Percentiles rank a stretch among this genome's conserved stretches.
Evolutionary conservation across 306 rosid genomes (phyloP).

Genomic region (Hylodesmum podocarpum): DNA sequence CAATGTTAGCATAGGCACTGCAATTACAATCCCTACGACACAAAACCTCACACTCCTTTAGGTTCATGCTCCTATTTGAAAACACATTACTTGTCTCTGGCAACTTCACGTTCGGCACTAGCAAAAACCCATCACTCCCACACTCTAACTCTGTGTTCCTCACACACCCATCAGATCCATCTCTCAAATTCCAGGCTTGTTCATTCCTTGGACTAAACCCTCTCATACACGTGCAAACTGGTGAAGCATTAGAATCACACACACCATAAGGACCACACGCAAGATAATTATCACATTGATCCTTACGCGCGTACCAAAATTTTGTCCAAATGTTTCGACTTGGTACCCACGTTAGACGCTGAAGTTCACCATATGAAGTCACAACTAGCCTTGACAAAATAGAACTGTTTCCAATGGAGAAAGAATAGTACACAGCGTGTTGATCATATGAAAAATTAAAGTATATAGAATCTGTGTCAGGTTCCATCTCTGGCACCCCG

Average conservation of each 20-base stretch:
- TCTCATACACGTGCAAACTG: conserved; percentile 58
- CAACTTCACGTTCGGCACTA: conserved; percentile 47
- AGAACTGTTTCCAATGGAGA: conserved; percentile 3
- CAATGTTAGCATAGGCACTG: conserved; percentile 51
- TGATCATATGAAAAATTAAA: conserved; percentile 35
- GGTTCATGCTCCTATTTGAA: conserved; percentile 43
- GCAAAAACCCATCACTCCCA: conserved; percentile 43
- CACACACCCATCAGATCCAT: conserved; percentile 75
- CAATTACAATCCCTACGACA: conserved; percentile 64
- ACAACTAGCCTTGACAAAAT: conserved; percentile 47
- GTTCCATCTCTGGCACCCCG: conserved; percentile 72
- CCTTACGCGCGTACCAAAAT: conserved; percentile 70
- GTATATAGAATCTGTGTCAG: conserved; percentile 21
- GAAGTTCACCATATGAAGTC: conserved; percentile 32
- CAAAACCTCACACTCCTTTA: conserved; percentile 40
- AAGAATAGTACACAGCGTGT: conserved; percentile 52
- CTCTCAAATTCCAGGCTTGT: conserved; percentile 69
- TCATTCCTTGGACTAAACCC: conserved; percentile 61
- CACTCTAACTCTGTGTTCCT: conserved; percentile 54
- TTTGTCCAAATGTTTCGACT: conserved; percentile 42
- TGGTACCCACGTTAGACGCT: conserved; percentile 48
- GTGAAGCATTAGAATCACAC: conserved; percentile 62
- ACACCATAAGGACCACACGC: conserved; percentile 66
- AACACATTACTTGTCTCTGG: conserved; percentile 56
- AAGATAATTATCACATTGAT: conserved; percentile 51